Conservation (phyloP, 2,329 filamentous ascomycete genomes). For the Pezicula radicicola region DNA sequence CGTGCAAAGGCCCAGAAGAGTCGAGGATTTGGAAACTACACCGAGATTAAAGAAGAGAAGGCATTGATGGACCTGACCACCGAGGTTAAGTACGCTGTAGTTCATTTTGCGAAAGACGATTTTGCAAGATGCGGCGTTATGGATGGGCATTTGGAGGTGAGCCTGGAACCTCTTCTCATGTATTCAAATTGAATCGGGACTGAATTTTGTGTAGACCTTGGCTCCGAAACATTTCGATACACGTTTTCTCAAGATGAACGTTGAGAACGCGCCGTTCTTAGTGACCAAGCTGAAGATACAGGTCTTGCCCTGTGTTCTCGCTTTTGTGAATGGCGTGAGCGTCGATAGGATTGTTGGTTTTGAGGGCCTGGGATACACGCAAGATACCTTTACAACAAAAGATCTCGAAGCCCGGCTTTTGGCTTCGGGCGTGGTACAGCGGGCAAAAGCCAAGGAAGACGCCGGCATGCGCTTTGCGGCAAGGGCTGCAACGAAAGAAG, state of each 20-base stretch:
- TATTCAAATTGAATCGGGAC: not conserved
- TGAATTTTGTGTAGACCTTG: constrained; percentile 33
- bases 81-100: constrained; percentile 32
- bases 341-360: constrained; percentile 57
- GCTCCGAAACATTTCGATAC: constrained; percentile 57
- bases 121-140: constrained; percentile 38
- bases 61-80: constrained; percentile 46
- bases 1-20: constrained; percentile 48
- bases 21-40: constrained; percentile 48
- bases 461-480: constrained; percentile 32
- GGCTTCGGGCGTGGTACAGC: constrained; percentile 45
- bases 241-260: constrained; percentile 53
- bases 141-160: constrained; percentile 34
- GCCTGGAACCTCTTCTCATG: not conserved
- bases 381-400: constrained; percentile 49
- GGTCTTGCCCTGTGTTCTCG: constrained; percentile 55
- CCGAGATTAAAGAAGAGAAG: constrained; percentile 56
- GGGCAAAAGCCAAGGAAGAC: constrained; percentile 46
- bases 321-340: constrained; percentile 51
- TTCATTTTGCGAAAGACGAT: constrained; percentile 39
- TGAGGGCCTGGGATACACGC: constrained; percentile 50
- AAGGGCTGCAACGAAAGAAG: constrained; percentile 33
- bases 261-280: constrained; percentile 57
- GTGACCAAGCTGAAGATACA: constrained; percentile 55
- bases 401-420: constrained; percentile 52